Evolutionary conservation across 257 asterid genomes (phyloP), one percentile per base, ranked within the genome.

Genomic region (Mentha longifolia): DNA sequence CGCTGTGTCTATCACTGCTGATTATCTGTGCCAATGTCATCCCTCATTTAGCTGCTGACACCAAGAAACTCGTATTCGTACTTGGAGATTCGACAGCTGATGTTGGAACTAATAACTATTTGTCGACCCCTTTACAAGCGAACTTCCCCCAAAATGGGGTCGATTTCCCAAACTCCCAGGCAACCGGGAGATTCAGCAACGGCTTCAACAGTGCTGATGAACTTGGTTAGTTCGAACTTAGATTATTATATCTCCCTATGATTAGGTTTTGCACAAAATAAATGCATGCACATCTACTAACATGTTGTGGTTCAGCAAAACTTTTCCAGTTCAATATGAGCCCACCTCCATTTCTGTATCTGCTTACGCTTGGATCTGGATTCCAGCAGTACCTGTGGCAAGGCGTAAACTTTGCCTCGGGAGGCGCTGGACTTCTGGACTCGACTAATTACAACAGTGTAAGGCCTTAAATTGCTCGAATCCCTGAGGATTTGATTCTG

Each of bases 401-500:
- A 42, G 95, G 91, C 17, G 95, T 65, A 14, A 88, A 81, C 68
- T 88, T 88, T 70, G 95, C 91, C 56, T 85, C 95, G 0, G 95
- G 85, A 30, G 94, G 94, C 9, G 61, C 91, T 41, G 91, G 87
- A 17, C 79, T 85, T 49, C 81, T 83, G 10, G 73, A 72, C 52
- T 6, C 4, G 7, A 87, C 89, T 46, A 87, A 87, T 55, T 14
- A 1, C 17, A 78, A 75, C 46, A 37, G 30, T 41, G 85, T 81
- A 67, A 77, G 70, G 20, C 51, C 35, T 33, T 5, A 3, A 19
- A 15, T 47, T 71, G 12, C 46, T 49, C 0, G 25, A 30, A 15
- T n/a, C 30, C 8, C 4, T 19, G 9, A 25, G 43, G 35, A 67
- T 64, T 50, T 20, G 8, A 28, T 25, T 45, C 20, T 46, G 19